phyloP scores from a whole-genome alignment of 352 stramenopile genomes.

The Phytopythium litorale region DNA sequence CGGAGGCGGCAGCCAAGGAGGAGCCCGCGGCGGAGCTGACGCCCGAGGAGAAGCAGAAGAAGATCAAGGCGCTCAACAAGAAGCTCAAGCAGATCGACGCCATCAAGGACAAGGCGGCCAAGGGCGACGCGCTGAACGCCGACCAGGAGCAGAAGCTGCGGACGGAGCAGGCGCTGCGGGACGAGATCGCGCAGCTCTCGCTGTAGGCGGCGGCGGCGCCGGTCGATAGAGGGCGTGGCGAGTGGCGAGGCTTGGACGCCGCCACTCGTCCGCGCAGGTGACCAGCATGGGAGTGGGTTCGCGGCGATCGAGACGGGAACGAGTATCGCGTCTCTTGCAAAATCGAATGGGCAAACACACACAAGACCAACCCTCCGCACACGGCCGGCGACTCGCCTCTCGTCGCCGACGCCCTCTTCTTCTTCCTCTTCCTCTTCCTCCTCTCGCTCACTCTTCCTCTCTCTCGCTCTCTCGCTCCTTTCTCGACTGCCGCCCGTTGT shows the following conservation, averaged over 20 bases:
- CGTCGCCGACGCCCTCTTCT: neutral
- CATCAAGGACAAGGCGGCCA: slow-evolving; percentile 74
- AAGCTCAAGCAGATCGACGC: slow-evolving; percentile 88
- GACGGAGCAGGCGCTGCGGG: slow-evolving; percentile 56
- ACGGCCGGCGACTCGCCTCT: neutral
- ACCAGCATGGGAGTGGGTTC: neutral
- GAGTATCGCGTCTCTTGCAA: slow-evolving; percentile 3
- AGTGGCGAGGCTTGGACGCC: neutral
- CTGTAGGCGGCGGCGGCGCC: slow-evolving; percentile 7
- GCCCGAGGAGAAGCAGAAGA: slow-evolving; percentile 81
- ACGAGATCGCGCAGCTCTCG: slow-evolving; percentile 64
- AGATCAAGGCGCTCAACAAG: slow-evolving; percentile 77
- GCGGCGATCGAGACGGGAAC: neutral
- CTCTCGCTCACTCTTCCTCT: neutral
- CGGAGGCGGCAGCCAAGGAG: slow-evolving; percentile 3
- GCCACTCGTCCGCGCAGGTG: neutral
- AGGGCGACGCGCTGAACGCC: slow-evolving; percentile 71
- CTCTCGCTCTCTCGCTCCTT: neutral
- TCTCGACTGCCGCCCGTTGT: neutral
- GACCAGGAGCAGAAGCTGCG: slow-evolving; percentile 78
- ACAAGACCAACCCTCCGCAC: neutral
- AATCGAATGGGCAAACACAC: neutral
- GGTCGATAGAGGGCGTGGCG: neutral
- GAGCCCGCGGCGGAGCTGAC: slow-evolving; percentile 36
- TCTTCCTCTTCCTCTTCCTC: neutral